Conservation (phyloP, 768 basidiomycete species). For the Russula olivacea region DNA sequence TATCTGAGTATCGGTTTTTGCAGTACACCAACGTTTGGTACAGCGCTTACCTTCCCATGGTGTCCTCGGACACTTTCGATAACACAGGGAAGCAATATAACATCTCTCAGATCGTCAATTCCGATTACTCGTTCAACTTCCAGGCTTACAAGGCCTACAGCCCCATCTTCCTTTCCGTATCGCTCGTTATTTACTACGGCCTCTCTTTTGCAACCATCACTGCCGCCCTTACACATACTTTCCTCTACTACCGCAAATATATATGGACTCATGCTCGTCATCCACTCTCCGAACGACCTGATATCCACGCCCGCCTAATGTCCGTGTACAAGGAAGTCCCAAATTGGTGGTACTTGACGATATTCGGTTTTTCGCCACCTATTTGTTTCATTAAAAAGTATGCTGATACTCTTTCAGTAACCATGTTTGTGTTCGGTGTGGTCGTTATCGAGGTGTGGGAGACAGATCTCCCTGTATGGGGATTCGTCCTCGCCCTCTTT, state of each 20-base stretch:
- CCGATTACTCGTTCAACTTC: slow-evolving; percentile 50
- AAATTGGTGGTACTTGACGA: too few species aligned
- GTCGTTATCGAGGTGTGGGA: too few species aligned
- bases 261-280: slow-evolving; percentile 51
- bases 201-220: too few species aligned
- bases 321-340: too few species aligned
- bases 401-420: slow-evolving; percentile 31
- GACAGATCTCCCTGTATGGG: too few species aligned
- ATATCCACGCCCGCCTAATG: slow-evolving; percentile 64
- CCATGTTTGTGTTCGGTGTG: slow-evolving; percentile 42
- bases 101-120: slow-evolving; percentile 48
- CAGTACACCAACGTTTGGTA: slow-evolving; percentile 32
- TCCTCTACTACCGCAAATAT: too few species aligned
- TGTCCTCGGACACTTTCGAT: slow-evolving; percentile 44
- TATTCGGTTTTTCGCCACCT: slow-evolving; percentile 36
- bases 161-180: too few species aligned
- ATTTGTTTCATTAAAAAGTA: background rate
- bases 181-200: too few species aligned
- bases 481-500: slow-evolving; percentile 40
- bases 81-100: slow-evolving; percentile 40
- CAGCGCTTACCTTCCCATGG: slow-evolving; percentile 40
- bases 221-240: too few species aligned
- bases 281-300: slow-evolving; percentile 71
- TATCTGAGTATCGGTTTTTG: background rate
- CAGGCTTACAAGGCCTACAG: slow-evolving; percentile 41